Percentiles rank a stretch among this genome's conserved stretches.
Evolutionary conservation across 78 protist genomes (phyloP).

Genomic region (Kipferlia bialata): DNA sequence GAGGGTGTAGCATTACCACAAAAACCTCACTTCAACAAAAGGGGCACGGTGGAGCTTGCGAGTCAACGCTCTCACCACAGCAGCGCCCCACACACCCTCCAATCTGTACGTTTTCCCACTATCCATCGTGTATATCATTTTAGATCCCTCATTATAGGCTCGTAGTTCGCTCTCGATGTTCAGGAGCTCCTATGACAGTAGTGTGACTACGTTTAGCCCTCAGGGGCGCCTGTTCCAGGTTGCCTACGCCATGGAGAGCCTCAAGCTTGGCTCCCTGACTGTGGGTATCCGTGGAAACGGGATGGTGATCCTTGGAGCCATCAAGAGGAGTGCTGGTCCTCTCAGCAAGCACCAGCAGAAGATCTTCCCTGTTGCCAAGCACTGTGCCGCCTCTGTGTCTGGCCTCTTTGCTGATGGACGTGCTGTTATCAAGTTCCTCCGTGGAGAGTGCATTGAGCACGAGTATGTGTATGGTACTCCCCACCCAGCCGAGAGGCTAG

Average conservation of each 20-base stretch:
- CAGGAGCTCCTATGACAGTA: conserved; percentile 8
- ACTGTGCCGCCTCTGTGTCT: background rate
- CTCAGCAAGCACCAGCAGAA: conserved; percentile 8
- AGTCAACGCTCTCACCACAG: too few relatives aligned
- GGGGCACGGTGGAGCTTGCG: too few relatives aligned
- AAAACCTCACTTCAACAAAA: too few relatives aligned
- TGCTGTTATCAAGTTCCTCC: background rate
- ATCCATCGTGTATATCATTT: too few relatives aligned
- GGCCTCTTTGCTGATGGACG: conserved; percentile 36
- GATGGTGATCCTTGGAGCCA: conserved; percentile 12
- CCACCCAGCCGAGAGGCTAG: conserved; percentile 8
- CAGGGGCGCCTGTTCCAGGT: conserved; percentile 28
- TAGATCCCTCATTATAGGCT: background rate
- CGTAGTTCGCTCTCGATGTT: background rate
- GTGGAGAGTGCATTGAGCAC: background rate
- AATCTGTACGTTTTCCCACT: too few relatives aligned
- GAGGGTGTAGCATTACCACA: too few relatives aligned
- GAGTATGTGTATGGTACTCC: conserved; percentile 1
- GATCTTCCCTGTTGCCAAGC: conserved; percentile 1
- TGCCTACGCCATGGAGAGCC: conserved; percentile 26
- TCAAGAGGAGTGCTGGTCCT: background rate
- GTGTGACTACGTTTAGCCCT: conserved; percentile 24
- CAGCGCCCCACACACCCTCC: too few relatives aligned
- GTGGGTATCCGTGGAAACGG: conserved; percentile 4
- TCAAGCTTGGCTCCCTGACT: conserved; percentile 13